phyloP scores from a whole-genome alignment of 2,329 filamentous ascomycete genomes.

The Penicillium brasilianum region DNA sequence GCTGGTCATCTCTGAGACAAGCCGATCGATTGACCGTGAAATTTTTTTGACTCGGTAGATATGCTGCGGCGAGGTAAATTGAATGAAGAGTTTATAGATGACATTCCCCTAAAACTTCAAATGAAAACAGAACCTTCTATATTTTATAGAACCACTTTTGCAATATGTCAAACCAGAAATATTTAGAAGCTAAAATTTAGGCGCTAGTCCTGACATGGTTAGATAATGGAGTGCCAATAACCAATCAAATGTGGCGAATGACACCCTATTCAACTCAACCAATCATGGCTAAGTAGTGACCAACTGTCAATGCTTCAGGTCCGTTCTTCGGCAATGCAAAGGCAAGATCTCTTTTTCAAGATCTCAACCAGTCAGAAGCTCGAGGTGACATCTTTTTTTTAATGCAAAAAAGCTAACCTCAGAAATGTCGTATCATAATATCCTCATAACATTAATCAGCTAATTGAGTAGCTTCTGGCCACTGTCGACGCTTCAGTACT shows the following conservation, averaged over 20 bases:
- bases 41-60: background rate
- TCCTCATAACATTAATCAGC: background rate
- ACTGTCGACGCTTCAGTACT: background rate
- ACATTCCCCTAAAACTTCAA: background rate
- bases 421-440: background rate
- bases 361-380: conserved; percentile 11
- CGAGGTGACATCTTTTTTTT: conserved; percentile 13
- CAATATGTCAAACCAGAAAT: conserved; percentile 6
- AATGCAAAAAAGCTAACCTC: background rate
- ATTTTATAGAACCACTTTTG: too few species aligned
- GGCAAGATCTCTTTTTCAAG: conserved; percentile 5
- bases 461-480: background rate
- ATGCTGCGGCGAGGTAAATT: background rate
- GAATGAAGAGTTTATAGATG: background rate
- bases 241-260: conserved; percentile 12
- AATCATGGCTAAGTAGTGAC: conserved; percentile 16
- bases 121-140: background rate
- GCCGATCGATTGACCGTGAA: conserved; percentile 6
- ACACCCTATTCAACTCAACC: background rate
- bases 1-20: conserved; percentile 5
- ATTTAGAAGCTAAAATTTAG: background rate
- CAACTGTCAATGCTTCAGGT: conserved; percentile 8
- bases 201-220: conserved; percentile 4
- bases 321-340: conserved; percentile 13
- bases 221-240: background rate